Conservation (phyloP, 75 land plant genomes). For the Sequoiadendron giganteum region DNA sequence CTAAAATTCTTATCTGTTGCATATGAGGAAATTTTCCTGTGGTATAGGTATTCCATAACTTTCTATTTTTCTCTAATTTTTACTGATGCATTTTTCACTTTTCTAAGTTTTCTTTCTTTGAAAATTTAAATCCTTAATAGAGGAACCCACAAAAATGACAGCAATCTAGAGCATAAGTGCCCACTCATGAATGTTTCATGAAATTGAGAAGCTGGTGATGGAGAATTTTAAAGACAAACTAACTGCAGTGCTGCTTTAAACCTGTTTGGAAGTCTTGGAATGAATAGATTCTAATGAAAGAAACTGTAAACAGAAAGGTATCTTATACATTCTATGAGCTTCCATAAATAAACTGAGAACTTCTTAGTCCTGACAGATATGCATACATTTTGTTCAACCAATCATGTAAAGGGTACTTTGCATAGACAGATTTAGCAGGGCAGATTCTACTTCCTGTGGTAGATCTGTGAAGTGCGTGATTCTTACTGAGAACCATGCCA, state of each 20-base stretch:
- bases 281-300: background rate
- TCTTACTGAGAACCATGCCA: background rate
- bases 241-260: background rate
- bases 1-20: background rate
- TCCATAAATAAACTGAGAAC: background rate
- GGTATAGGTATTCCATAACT: background rate
- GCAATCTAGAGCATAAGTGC: background rate
- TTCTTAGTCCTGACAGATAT: background rate
- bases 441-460: background rate
- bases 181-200: background rate
- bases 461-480: background rate
- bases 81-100: background rate
- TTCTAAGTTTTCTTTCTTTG: no score
- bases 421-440: background rate
- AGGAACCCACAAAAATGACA: background rate
- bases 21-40: background rate
- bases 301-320: background rate
- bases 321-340: background rate
- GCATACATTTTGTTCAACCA: background rate
- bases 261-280: background rate
- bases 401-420: background rate
- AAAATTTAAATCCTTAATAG: background rate
- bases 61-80: background rate
- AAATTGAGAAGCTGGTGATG: background rate
- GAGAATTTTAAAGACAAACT: background rate